phyloP scores from a whole-genome alignment of 129 eudicot species.

The Rutidosis leptorrhynchoides region DNA sequence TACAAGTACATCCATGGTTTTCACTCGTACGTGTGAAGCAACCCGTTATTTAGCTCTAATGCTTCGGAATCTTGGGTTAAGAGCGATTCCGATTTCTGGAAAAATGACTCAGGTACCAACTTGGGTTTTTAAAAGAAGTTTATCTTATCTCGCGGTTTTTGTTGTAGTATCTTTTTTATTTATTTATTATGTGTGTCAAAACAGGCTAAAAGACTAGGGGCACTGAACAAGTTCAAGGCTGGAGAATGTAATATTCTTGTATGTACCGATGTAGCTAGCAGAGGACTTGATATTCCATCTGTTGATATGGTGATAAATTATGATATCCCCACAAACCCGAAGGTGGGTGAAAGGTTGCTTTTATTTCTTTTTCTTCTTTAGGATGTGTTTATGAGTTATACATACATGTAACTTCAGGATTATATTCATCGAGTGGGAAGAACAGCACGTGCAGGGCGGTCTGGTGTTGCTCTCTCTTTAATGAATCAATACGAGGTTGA shows the following conservation, averaged over 20 bases:
- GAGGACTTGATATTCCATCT: too few relatives aligned
- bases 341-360: too few relatives aligned
- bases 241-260: constrained; percentile 85
- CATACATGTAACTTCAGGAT: constrained; percentile 51
- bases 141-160: background rate
- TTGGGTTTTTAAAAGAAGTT: background rate
- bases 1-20: constrained; percentile 82
- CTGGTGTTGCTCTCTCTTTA: constrained; percentile 80
- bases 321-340: constrained; percentile 81
- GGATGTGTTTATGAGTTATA: constrained; percentile 12
- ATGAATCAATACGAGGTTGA: constrained; percentile 91
- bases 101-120: constrained; percentile 74
- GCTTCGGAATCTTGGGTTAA: constrained; percentile 80
- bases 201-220: constrained; percentile 75
- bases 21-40: constrained; percentile 85
- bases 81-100: constrained; percentile 85
- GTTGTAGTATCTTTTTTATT: background rate
- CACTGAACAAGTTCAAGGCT: constrained; percentile 78
- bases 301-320: too few relatives aligned
- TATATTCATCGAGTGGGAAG: too few relatives aligned
- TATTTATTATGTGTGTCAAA: constrained; percentile 10
- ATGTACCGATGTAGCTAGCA: too few relatives aligned
- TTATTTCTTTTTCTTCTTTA: too few relatives aligned
- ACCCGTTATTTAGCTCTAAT: constrained; percentile 62
- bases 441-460: constrained; percentile 99